phyloP scores from a whole-genome alignment of 768 basidiomycete genomes.

The Gautieria morchelliformis region DNA sequence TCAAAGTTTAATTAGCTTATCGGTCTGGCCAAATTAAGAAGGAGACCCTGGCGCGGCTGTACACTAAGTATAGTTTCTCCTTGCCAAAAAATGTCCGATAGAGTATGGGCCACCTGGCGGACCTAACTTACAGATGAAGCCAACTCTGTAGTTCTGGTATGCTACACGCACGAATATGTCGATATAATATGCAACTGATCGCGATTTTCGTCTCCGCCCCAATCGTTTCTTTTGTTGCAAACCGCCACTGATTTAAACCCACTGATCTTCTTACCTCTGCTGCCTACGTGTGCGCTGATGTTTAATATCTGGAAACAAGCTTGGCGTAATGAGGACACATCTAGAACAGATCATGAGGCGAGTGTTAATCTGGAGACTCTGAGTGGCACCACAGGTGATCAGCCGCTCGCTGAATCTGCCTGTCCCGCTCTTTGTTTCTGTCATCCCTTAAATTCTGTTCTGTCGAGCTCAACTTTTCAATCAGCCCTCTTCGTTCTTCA shows the following conservation, averaged over 20 bases:
- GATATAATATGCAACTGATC: neutral
- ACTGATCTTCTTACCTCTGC: neutral
- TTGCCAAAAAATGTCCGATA: no score
- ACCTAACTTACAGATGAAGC: no score
- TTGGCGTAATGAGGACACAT: conserved; percentile 30
- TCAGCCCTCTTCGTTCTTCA: neutral
- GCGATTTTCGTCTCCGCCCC: neutral
- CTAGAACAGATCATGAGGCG: conserved; percentile 1
- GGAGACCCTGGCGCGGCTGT: no score
- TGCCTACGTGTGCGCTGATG: conserved; percentile 24
- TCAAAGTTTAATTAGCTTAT: no score
- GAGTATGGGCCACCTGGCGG: no score
- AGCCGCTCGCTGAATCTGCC: neutral
- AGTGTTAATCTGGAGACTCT: neutral
- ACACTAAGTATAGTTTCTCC: no score
- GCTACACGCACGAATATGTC: no score
- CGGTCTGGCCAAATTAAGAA: no score
- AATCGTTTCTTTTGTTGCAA: neutral
- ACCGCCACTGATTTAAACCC: no score
- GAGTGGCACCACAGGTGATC: conserved; percentile 1
- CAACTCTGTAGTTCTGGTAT: no score
- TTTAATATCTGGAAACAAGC: conserved; percentile 42
- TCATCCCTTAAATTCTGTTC: neutral
- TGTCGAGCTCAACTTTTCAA: neutral
- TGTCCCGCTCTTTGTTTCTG: neutral